Base-by-base conservation (phyloP, 78 protist species). In the Bigelowiella natans region DNA sequence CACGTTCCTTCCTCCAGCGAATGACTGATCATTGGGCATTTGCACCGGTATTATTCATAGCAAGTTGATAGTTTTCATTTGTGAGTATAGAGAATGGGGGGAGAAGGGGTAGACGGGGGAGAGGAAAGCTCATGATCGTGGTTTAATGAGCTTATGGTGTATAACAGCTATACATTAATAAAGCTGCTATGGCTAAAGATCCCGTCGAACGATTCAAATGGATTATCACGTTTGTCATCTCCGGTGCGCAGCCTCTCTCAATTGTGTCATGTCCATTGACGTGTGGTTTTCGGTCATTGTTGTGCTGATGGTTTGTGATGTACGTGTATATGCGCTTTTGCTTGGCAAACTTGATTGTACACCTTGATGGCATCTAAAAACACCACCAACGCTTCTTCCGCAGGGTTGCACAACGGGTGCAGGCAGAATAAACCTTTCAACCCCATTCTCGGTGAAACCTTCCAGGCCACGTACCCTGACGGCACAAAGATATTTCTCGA, bases 361-460 rank as follows among this genome's bases (percentile, higher is more conserved):
- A n/a, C n/a, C n/a, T n/a, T n/a, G n/a, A n/a, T n/a, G n/a, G n/a
- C n/a, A n/a, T n/a, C n/a, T n/a, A n/a, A n/a, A n/a, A n/a, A n/a
- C n/a, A n/a, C n/a, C n/a, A n/a, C n/a, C n/a, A n/a, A n/a, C n/a
- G n/a, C n/a, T n/a, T n/a, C n/a, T n/a, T 51, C 7, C 73, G 34
- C 18, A 51, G 73, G 73, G 73, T 87, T 94, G 29, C 95, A 94
- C 37, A 36, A 88, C 0, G 82, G 92, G 1, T 36, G 63, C 0
- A 86, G 92, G 0, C 85, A 89, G n/a, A 0, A 91, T 0, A 94
- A 93, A 90, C 97, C 97, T 87, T 95, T 95, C 86, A 95, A 95
- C 88, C 97, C 97, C 38, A 40, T 95, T 34, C 64, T 95, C 0
- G 95, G 95, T 0, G 97, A 95, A 91, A 95, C 97, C n/a, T 95